Base-by-base conservation (phyloP, 1,139 yeast species). In the Geotrichum bryndzae region DNA sequence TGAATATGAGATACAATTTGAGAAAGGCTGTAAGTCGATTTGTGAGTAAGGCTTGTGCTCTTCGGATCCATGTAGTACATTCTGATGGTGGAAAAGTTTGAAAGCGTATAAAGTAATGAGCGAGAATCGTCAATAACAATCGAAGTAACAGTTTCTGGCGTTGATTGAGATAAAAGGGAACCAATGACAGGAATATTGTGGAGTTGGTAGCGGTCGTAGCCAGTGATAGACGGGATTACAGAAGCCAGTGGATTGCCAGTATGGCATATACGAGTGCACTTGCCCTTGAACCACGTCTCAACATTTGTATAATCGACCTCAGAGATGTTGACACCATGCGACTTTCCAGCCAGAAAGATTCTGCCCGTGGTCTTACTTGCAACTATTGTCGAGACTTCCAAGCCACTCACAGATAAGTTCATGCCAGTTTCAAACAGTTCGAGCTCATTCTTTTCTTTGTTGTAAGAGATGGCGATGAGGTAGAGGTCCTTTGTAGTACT, bases 211-310 rank as follows among this genome's bases (percentile, higher is more conserved):
- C 51, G 31, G 10, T 53, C 57, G n/a, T 61, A 60, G 13, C 63
- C 61, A 27, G 65, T 58, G 13, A 65, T 53, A 7, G 61, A 46
- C 2, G 67, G 67, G 18, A 62, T 53, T 51, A 66, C 63, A 15
- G 64, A 60, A 33, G 62, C 66, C 46, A 54, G 18, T 31, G 69
- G 41, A 8, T 69, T 67, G 45, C 66, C 64, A 3, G 79, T 75
- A 55, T 72, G 80, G 71, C 97, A 90, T 41, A 87, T 84, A 72
- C 90, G 91, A 66, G 85, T 86, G 71, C 96, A 90, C 68, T 86
- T 87, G 70, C 89, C 88, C 66, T 87, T 85, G 71, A 90, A 90
- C 88, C 97, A 94, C 58, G 90, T 87, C 56, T 92, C 94, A 48
- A 88, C 84, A 66, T 86, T 88, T n/a, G 92, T 83, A 72, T 95